Evolutionary conservation across 805 yeast species (phyloP).

Genomic region (Metschnikowia noctiluminum): DNA sequence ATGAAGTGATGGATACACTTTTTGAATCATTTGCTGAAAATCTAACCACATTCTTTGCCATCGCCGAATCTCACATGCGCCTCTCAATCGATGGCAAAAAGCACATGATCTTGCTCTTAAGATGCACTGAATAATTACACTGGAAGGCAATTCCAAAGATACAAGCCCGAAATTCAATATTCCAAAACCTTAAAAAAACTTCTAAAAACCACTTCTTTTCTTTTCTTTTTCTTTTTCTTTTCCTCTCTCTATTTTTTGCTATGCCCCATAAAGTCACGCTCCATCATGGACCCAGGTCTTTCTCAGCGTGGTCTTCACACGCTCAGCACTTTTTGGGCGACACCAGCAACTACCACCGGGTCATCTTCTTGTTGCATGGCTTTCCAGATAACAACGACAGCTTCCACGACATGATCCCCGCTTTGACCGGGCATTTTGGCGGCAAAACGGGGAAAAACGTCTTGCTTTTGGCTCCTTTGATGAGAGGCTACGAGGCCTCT

Average conservation of each 20-base stretch:
- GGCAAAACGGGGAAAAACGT: conserved; percentile 11
- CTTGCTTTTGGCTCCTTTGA: conserved; percentile 30
- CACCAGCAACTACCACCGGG: conserved; percentile 10
- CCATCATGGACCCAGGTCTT: conserved; percentile 7
- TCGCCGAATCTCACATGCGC: too few relatives aligned
- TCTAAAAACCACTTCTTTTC: too few relatives aligned
- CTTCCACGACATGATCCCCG: conserved; percentile 24
- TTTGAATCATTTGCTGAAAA: too few relatives aligned
- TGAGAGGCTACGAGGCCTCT: conserved; percentile 38
- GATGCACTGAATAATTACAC: too few relatives aligned
- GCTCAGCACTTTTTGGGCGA: conserved; percentile 6
- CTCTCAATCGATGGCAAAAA: too few relatives aligned
- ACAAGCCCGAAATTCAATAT: too few relatives aligned
- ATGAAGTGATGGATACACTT: too few relatives aligned
- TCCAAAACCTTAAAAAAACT: not conserved
- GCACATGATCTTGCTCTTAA: too few relatives aligned
- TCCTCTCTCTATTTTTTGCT: not conserved
- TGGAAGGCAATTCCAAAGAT: too few relatives aligned
- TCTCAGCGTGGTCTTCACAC: conserved; percentile 15
- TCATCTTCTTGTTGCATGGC: conserved; percentile 32
- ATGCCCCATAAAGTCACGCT: conserved; percentile 8
- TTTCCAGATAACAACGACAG: conserved; percentile 38
- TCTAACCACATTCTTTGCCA: too few relatives aligned
- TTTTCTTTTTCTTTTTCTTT: too few relatives aligned
- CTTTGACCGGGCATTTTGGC: conserved; percentile 18